Conservation (phyloP, 148 eudicot genomes). For the Talinum fruticosum region DNA sequence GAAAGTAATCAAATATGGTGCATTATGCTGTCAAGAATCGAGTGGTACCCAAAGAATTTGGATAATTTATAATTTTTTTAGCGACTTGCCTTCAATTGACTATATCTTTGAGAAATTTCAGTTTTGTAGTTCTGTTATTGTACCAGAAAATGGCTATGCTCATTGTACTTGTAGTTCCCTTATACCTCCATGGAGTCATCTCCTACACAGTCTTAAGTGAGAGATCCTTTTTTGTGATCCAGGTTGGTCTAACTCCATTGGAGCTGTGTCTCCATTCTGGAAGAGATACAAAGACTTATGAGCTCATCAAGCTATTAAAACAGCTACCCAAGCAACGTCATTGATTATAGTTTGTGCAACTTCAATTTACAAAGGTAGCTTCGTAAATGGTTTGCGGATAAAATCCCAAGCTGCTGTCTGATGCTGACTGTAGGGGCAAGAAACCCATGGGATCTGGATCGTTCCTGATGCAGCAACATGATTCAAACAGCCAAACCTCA, state of each 20-base stretch:
- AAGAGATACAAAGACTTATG: constrained; percentile 60
- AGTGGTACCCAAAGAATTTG: neutral
- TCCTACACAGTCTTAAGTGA: too few relatives aligned
- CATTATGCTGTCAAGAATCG: neutral
- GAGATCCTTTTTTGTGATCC: constrained; percentile 10
- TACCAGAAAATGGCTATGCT: neutral
- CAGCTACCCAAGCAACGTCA: constrained; percentile 39
- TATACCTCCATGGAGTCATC: too few relatives aligned
- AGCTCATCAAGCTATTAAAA: constrained; percentile 78
- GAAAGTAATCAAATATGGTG: neutral
- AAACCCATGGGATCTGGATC: neutral
- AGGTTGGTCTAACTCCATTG: constrained; percentile 78
- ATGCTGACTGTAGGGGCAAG: neutral
- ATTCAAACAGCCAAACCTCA: too few relatives aligned
- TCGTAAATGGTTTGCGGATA: neutral
- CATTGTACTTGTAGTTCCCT: neutral
- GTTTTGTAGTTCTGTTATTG: neutral
- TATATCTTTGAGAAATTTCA: neutral
- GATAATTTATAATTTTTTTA: neutral
- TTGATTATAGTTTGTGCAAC: constrained; percentile 10
- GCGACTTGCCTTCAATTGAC: neutral
- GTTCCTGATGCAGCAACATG: neutral
- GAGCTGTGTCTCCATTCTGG: constrained; percentile 81
- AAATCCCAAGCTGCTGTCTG: neutral
- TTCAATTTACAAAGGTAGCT: neutral